Base-by-base conservation (phyloP, 768 basidiomycete genomes). In the Pholiota conissans region DNA sequence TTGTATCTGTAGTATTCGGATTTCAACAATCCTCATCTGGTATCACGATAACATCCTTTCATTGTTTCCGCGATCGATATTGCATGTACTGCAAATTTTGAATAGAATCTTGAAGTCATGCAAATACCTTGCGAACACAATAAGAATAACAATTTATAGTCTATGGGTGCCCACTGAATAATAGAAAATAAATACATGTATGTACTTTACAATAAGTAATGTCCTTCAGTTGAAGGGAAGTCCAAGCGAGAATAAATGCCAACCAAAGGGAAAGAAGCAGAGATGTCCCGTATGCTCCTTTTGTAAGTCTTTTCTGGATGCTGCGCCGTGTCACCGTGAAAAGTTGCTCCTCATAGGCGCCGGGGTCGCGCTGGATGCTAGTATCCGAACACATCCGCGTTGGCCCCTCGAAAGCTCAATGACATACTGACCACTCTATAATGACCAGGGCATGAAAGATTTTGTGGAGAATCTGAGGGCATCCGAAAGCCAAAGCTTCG, bases 21-120 rank as follows among this genome's bases (percentile, higher is more conserved):
- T 89, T 89, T 89, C 88, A 89, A 89, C 88, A 89, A 89, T 89
- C 87, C 86, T 68, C 64, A 66, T 69, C 61, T 65, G 57, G 59
- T 58, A 55, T 55, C 56, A 62, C 39, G 56, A 64, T 62, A 56
- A 49, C 26, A 37, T 56, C 20, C 52, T 32, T 35, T 58, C 16
- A 28, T 50, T 59, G 27, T 59, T 39, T 56, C 13, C 47, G 49
- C 53, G 49, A 55, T 54, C 40, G 26, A 20, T 40, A 40, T n/a
- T n/a, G n/a, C n/a, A n/a, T 54, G 29, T 32, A 45, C 53, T 45
- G 24, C 42, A 20, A 28, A 29, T 18, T 52, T 52, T 28, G 39
- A 52, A 39, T 18, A 20, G 8, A 40, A 24, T 39, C 24, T 40
- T 40, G n/a, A 40, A 20, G 28, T 28, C 26, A 28, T 40, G 13